Percentiles rank a stretch among this genome's conserved stretches.
These are phyloP conservation scores for Ogataea paradorogensis DNA, from an alignment of 805 yeast species.

Conservation along the genomic window DNA sequence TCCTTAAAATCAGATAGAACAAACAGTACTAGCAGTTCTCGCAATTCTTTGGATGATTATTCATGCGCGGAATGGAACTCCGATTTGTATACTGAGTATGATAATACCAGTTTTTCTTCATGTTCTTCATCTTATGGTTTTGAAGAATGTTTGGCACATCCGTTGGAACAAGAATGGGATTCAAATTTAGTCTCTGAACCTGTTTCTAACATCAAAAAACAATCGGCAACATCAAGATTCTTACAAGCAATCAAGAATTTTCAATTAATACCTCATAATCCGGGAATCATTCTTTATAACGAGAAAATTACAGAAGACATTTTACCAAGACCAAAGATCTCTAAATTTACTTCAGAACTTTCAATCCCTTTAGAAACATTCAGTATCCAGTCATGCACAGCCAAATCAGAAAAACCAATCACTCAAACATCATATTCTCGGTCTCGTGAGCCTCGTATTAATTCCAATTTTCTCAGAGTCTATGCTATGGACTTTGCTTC, in stretches of 20 bases:
- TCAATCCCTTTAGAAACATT: conserved; percentile 15
- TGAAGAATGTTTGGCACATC: conserved; percentile 12
- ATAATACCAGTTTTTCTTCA: conserved; percentile 9
- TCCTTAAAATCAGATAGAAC: conserved; percentile 3
- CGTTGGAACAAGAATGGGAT: conserved; percentile 6
- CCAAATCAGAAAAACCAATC: neutral
- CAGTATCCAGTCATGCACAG: conserved; percentile 7
- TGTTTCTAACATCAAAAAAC: neutral
- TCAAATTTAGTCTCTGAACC: neutral
- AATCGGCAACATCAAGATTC: conserved; percentile 11
- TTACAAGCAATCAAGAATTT: conserved; percentile 12
- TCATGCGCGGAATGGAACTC: conserved; percentile 1
- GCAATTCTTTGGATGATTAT: conserved; percentile 7
- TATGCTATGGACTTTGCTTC: conserved; percentile 50
- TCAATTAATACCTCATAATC: conserved; percentile 7
- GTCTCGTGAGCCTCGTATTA: conserved; percentile 48
- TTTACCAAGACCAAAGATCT: conserved; percentile 11
- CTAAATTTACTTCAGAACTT: neutral
- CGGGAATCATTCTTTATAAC: conserved; percentile 16
- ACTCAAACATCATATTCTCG: conserved; percentile 1
- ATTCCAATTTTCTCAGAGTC: conserved; percentile 45
- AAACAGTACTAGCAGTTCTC: conserved; percentile 10
- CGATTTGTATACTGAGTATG: conserved; percentile 9
- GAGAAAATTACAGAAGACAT: conserved; percentile 18
- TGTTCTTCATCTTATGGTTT: neutral